Conservation (phyloP, 192 early-diverging fungal genomes). For the Dimargaris cristalligena region DNA sequence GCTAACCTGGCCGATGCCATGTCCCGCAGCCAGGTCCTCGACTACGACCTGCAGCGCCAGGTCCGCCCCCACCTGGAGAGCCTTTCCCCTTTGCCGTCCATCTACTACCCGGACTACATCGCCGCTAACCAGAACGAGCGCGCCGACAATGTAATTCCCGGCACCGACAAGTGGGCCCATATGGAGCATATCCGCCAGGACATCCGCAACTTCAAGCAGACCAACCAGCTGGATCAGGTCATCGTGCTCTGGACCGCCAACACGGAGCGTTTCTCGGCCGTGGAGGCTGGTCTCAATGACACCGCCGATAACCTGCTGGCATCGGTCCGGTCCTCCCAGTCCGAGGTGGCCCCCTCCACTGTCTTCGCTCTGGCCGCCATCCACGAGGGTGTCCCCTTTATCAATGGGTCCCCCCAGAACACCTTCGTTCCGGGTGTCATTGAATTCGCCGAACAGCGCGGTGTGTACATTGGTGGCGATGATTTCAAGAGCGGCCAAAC, state of each 20-base stretch:
- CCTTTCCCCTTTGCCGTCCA: constrained; percentile 79
- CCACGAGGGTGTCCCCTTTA: constrained; percentile 86
- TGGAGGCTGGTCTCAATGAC: constrained; percentile 89
- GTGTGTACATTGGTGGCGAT: constrained; percentile 90
- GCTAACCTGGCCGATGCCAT: constrained; percentile 79
- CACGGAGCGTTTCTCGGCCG: constrained; percentile 72
- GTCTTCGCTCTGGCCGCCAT: constrained; percentile 94
- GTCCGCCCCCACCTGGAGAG: constrained; percentile 60
- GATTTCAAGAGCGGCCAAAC: constrained; percentile 99
- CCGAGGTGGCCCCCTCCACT: constrained; percentile 87
- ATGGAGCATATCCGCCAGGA: constrained; percentile 85
- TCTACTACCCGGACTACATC: constrained; percentile 99
- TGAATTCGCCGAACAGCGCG: constrained; percentile 72
- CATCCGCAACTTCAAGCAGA: constrained; percentile 87
- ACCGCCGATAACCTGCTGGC: constrained; percentile 82
- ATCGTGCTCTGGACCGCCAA: constrained; percentile 99
- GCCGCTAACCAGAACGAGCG: constrained; percentile 96
- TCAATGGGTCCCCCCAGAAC: constrained; percentile 99
- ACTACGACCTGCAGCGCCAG: constrained; percentile 91
- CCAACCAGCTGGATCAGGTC: constrained; percentile 77
- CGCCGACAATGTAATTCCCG: constrained; percentile 78
- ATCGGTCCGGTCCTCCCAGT: constrained; percentile 65
- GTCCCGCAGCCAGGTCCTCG: constrained; percentile 89
- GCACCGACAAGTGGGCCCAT: constrained; percentile 76
- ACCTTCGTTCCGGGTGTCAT: constrained; percentile 95